A percentile compares a stretch with the other conserved stretches of the same genome.
phyloP scores from a whole-genome alignment of 176 grass and related monocot species.

The Triticum urartu region DNA sequence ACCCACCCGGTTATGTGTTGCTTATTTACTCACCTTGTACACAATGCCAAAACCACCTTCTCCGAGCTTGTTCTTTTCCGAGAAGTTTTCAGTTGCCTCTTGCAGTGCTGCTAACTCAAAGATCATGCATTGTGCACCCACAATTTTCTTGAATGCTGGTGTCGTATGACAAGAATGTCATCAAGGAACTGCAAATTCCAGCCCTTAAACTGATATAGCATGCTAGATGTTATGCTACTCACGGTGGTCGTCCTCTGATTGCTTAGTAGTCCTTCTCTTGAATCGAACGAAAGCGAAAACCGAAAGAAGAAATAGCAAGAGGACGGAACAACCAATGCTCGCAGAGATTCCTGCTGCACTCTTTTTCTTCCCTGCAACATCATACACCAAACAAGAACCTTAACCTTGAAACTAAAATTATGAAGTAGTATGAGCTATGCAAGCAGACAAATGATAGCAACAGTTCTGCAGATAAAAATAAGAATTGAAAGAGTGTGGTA shows the following conservation, averaged over 20 bases:
- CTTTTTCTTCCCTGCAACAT: conserved; percentile 38
- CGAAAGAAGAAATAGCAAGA: conserved; percentile 30
- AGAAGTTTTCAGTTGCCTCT: conserved; percentile 49
- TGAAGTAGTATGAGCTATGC: background rate
- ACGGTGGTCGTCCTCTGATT: background rate
- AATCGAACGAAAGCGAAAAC: conserved; percentile 18
- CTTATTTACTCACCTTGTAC: conserved; percentile 36
- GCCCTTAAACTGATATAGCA: background rate
- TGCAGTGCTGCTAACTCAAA: conserved; percentile 36
- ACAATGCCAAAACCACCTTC: conserved; percentile 47
- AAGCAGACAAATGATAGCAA: background rate
- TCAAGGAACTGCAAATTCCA: background rate
- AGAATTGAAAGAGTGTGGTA: background rate
- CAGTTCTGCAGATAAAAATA: background rate
- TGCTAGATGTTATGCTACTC: conserved; percentile 19
- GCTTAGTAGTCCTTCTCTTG: conserved; percentile 24
- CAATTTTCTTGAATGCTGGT: conserved; percentile 39
- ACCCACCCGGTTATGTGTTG: background rate
- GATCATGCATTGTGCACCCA: conserved; percentile 37
- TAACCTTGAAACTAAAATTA: background rate
- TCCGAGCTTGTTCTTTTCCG: conserved; percentile 44
- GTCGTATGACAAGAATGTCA: conserved; percentile 5
- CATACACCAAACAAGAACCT: background rate
- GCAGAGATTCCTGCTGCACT: conserved; percentile 21
- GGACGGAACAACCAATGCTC: conserved; percentile 13